Conservation (phyloP, 495 filamentous ascomycete genomes). For the Aspergillus panamensis region DNA sequence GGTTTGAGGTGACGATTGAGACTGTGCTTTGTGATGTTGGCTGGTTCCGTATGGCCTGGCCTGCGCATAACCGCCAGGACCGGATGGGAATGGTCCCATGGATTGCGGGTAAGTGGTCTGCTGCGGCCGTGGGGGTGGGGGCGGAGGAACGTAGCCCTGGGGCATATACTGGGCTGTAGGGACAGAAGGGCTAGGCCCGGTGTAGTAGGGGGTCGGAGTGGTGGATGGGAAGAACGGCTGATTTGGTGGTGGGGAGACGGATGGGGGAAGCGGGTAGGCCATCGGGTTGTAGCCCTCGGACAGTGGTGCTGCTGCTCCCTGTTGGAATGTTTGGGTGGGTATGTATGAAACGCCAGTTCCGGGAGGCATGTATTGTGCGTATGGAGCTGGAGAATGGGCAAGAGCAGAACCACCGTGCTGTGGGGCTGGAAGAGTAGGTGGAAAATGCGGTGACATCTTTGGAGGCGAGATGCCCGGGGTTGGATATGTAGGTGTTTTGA, state of each 20-base stretch:
- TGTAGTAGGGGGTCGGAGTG: slow-evolving; percentile 38
- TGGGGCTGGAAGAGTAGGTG: slow-evolving; percentile 33
- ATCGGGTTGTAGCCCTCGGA: slow-evolving; percentile 53
- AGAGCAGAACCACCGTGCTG: slow-evolving; percentile 28
- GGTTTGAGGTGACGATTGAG: slow-evolving; percentile 46
- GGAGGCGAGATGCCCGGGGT: slow-evolving; percentile 34
- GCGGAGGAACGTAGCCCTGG: slow-evolving; percentile 84
- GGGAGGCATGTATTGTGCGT: slow-evolving; percentile 38
- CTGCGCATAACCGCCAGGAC: slow-evolving; percentile 58
- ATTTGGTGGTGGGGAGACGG: slow-evolving; percentile 43
- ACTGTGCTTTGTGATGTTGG: slow-evolving; percentile 37
- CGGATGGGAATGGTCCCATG: slow-evolving; percentile 50
- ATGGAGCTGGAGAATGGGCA: slow-evolving; percentile 43
- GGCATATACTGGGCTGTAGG: slow-evolving; percentile 53
- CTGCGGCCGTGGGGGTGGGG: slow-evolving; percentile 80
- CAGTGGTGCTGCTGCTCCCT: slow-evolving; percentile 43
- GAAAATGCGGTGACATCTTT: slow-evolving; percentile 48
- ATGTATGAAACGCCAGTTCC: slow-evolving; percentile 28
- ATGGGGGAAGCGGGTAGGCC: slow-evolving; percentile 50
- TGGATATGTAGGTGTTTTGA: slow-evolving; percentile 39
- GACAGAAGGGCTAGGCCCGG: slow-evolving; percentile 36
- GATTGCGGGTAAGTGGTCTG: slow-evolving; percentile 67
- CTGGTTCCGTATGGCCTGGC: slow-evolving; percentile 35
- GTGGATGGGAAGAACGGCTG: slow-evolving; percentile 44
- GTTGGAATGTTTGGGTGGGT: slow-evolving; percentile 43